Evolutionary conservation across 352 stramenopile genomes (phyloP).

Genomic region (Pythium coloratum): DNA sequence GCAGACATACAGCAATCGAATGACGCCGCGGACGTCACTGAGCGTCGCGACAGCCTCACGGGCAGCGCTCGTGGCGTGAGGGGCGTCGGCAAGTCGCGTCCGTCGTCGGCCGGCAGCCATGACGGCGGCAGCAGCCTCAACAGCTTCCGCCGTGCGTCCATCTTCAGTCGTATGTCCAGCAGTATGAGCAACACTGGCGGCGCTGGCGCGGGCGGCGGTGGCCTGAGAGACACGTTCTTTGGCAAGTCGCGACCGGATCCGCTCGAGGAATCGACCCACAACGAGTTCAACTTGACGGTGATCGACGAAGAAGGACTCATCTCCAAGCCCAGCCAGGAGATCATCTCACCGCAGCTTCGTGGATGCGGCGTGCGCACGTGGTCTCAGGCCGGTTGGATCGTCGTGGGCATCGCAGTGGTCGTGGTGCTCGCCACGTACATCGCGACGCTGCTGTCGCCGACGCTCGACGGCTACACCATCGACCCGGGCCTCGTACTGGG

Average conservation of each 20-base stretch:
- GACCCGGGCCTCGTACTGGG: constrained; percentile 74
- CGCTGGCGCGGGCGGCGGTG: constrained; percentile 8
- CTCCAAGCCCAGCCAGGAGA: constrained; percentile 55
- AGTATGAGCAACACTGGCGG: constrained; percentile 2
- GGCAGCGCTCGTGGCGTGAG: background rate
- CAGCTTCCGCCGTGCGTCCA: constrained; percentile 20
- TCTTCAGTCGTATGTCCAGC: constrained; percentile 37
- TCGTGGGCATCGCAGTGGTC: constrained; percentile 37
- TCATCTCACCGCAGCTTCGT: constrained; percentile 47
- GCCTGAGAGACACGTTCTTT: constrained; percentile 69
- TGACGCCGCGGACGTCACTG: background rate
- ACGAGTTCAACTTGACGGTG: constrained; percentile 75
- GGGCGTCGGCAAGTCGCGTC: constrained; percentile 1
- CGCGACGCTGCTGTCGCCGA: constrained; percentile 35
- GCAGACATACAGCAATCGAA: background rate
- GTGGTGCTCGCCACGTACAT: constrained; percentile 44
- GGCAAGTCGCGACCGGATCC: constrained; percentile 41
- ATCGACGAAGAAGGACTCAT: constrained; percentile 75
- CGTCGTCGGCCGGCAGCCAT: constrained; percentile 13
- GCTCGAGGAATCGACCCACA: constrained; percentile 57
- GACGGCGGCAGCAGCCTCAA: constrained; percentile 11
- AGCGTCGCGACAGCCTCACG: background rate
- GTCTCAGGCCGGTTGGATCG: constrained; percentile 48
- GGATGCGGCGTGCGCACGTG: constrained; percentile 33
- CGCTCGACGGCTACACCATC: constrained; percentile 87